Conservation (phyloP, 1,284 basidiomycete genomes). For the Papiliotrema fonsecae region DNA sequence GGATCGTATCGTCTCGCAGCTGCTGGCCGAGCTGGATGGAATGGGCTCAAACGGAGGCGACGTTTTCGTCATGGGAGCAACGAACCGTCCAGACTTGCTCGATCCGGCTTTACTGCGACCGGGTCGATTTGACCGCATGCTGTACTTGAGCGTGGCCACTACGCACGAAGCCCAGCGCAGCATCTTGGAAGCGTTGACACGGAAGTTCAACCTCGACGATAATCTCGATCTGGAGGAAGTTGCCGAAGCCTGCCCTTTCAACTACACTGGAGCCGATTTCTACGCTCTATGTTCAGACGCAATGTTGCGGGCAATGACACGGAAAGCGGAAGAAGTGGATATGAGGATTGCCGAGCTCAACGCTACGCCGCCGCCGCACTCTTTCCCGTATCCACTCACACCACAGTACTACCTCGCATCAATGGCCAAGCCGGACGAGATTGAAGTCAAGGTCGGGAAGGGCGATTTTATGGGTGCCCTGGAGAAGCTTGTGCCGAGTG, state of each 20-base stretch:
- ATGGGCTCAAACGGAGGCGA: conserved; percentile 56
- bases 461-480: conserved; percentile 67
- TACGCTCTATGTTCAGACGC: conserved; percentile 97
- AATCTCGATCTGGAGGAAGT: conserved; percentile 62
- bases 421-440: conserved; percentile 68
- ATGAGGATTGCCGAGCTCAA: conserved; percentile 57
- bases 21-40: conserved; percentile 93
- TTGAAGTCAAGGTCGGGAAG: conserved; percentile 48
- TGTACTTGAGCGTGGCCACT: conserved; percentile 90
- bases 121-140: conserved; percentile 93
- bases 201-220: conserved; percentile 82
- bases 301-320: conserved; percentile 89
- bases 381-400: conserved; percentile 74
- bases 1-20: conserved; percentile 93
- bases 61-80: conserved; percentile 96
- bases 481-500: conserved; percentile 73
- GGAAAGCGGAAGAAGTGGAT: conserved; percentile 78
- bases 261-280: conserved; percentile 95
- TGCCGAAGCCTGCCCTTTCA: conserved; percentile 78
- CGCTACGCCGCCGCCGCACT: conserved; percentile 10
- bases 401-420: conserved; percentile 90
- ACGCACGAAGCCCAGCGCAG: conserved; percentile 81
- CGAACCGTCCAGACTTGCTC: conserved; percentile 91
- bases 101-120: conserved; percentile 91
- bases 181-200: conserved; percentile 83